Conservation (phyloP, 2,329 filamentous ascomycete genomes). For the Aureobasidium sp. region DNA sequence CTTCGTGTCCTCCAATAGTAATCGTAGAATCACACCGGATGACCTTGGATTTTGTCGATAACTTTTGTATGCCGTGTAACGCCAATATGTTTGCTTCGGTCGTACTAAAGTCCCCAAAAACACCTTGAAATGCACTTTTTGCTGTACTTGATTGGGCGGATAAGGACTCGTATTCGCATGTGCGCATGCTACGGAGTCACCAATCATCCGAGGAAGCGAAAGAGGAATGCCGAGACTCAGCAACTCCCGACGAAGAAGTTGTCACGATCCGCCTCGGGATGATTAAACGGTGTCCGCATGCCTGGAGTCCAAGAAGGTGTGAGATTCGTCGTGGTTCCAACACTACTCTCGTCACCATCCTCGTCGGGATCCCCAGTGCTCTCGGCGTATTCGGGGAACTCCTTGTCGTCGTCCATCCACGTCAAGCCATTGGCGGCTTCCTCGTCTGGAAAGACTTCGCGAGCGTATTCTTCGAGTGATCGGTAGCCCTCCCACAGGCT, state of each 20-base stretch:
- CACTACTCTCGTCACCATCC: conserved; percentile 7
- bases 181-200: neutral
- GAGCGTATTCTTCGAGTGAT: conserved; percentile 87
- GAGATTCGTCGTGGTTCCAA: conserved; percentile 10
- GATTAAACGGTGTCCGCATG: conserved; percentile 17
- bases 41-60: neutral
- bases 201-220: neutral
- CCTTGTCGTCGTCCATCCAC: conserved; percentile 67
- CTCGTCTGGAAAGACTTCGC: conserved; percentile 89
- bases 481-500: conserved; percentile 87
- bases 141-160: neutral
- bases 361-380: conserved; percentile 19
- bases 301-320: conserved; percentile 17
- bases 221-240: neutral
- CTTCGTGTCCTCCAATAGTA: neutral
- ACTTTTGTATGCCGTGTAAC: conserved; percentile 4
- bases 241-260: conserved; percentile 20
- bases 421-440: conserved; percentile 88
- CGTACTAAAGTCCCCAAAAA: neutral
- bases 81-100: neutral
- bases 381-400: conserved; percentile 18
- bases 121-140: conserved; percentile 11
- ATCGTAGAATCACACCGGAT: neutral
- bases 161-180: neutral
- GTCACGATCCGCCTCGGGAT: conserved; percentile 16